phyloP scores from a whole-genome alignment of 495 filamentous ascomycete genomes.

The Hypoxylon cercidicola region DNA sequence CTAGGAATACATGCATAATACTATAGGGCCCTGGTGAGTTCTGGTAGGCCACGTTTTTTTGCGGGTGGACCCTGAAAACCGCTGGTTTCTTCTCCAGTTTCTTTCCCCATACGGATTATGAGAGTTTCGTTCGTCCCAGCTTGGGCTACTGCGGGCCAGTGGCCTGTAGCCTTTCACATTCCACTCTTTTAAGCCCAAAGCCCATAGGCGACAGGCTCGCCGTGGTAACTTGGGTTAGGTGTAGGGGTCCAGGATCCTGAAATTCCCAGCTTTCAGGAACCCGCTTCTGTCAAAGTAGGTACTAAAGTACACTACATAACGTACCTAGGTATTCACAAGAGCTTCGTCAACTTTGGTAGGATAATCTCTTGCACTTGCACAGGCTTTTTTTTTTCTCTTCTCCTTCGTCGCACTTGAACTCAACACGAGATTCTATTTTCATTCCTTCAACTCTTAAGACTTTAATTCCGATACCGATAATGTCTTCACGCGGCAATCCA shows the following conservation, averaged over 20 bases:
- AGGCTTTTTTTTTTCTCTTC: neutral
- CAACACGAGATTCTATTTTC: constrained; percentile 6
- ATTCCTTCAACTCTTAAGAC: neutral
- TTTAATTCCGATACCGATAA: constrained; percentile 11
- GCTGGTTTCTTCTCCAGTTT: constrained; percentile 18
- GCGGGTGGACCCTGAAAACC: constrained; percentile 19
- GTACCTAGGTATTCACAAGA: neutral
- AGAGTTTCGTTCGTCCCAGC: constrained; percentile 8
- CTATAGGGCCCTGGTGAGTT: neutral
- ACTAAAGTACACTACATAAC: no score
- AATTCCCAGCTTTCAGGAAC: constrained; percentile 36
- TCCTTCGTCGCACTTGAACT: constrained; percentile 27
- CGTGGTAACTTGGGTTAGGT: constrained; percentile 5
- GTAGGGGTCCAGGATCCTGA: constrained; percentile 21
- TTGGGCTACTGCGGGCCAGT: neutral
- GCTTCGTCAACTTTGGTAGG: neutral
- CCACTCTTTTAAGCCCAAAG: no score
- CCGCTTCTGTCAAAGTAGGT: constrained; percentile 13
- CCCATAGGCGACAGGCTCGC: no score
- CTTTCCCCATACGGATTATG: constrained; percentile 20
- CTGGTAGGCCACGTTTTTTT: constrained; percentile 32
- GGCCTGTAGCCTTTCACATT: no score
- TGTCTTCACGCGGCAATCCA: constrained; percentile 19
- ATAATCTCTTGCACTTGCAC: neutral
- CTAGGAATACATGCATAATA: neutral